Base-by-base conservation (phyloP, 345 rosid genomes). In the Arabis alpina region DNA sequence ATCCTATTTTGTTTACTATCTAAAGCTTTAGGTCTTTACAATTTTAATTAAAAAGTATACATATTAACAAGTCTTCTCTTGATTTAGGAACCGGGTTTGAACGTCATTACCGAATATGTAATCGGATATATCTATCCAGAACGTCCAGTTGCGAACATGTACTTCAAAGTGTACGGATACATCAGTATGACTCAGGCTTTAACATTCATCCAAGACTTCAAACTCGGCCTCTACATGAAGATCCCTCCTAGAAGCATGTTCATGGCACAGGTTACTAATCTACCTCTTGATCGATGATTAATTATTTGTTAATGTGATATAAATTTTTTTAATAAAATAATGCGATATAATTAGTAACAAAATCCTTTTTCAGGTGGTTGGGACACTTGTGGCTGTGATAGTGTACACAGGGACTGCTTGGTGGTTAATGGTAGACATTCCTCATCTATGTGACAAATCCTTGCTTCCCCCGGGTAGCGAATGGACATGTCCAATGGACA, bases 211-310 rank as follows among this genome's bases (percentile, higher is more conserved):
- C 28, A 51, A 4, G 98, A 92, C 78, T 89, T 92, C 54, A 92
- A 92, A 76, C 90, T 87, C 13, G 96, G 93, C n/a, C 93, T 84
- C 64, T 92, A 92, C 86, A 92, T 87, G 97, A 89, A 92, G 82
- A 89, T 92, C 50, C 97, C 93, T 2, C 98, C 98, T 1, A 76
- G 88, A 76, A 71, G 89, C 5, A 92, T 92, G 98, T 89, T 85
- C 84, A 70, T 82, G 82, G 92, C 92, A 61, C 71, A 72, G 64
- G 58, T 45, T 2, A 27, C 30, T 53, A 48, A 15, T 34, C 27
- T 32, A 45, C 52, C 34, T 8, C 43, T 39, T 60, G 25, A 13
- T 53, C 10, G 9, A 53, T 44, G 27, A 5, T 32, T 71, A 5
- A 13, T 19, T 61, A 44, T 52, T 52, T 52, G 36, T 16, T 43